A percentile compares a stretch with the other conserved stretches of the same genome.
Conservation (phyloP, 768 basidiomycete species). For the Boletus subcaerulescens region DNA sequence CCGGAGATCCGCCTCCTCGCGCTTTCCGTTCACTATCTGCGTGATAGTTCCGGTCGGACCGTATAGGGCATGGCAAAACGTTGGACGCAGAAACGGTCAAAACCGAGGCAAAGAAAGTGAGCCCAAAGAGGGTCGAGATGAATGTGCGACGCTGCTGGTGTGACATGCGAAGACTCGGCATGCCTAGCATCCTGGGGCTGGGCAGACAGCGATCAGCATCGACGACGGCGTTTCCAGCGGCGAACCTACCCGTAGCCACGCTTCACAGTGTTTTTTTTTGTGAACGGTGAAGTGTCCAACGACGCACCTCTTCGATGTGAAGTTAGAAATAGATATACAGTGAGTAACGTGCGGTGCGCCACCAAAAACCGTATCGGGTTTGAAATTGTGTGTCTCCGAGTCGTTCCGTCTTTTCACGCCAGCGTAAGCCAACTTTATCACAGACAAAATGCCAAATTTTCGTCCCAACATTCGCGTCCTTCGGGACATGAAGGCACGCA, state of each 20-base stretch:
- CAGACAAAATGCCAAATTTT: conserved; percentile 20
- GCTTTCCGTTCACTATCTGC: conserved; percentile 47
- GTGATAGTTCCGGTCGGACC: conserved; percentile 52
- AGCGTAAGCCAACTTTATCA: no score
- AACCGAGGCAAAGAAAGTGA: conserved; percentile 77
- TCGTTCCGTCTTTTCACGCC: not conserved
- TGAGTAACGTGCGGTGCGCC: no score
- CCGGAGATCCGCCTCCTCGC: conserved; percentile 24
- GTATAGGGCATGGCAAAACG: conserved; percentile 79
- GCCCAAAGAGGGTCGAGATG: conserved; percentile 73
- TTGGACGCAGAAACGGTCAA: conserved; percentile 78
- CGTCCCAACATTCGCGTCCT: conserved; percentile 52
- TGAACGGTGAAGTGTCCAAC: not conserved
- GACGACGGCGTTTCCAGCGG: not conserved
- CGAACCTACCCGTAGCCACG: conserved; percentile 29
- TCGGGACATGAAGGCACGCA: conserved; percentile 76
- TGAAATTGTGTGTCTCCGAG: conserved; percentile 24
- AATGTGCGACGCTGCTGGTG: conserved; percentile 61
- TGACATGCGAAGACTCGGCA: conserved; percentile 48
- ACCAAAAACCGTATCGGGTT: not conserved
- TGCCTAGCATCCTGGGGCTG: conserved; percentile 57
- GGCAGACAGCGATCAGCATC: conserved; percentile 52
- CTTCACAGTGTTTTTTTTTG: not conserved
- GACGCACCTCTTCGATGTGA: no score
- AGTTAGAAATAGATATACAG: no score